A percentile compares a stretch with the other conserved stretches of the same genome.
phyloP scores from a whole-genome alignment of 495 filamentous ascomycete genomes.

The Trichocladium antarcticum region DNA sequence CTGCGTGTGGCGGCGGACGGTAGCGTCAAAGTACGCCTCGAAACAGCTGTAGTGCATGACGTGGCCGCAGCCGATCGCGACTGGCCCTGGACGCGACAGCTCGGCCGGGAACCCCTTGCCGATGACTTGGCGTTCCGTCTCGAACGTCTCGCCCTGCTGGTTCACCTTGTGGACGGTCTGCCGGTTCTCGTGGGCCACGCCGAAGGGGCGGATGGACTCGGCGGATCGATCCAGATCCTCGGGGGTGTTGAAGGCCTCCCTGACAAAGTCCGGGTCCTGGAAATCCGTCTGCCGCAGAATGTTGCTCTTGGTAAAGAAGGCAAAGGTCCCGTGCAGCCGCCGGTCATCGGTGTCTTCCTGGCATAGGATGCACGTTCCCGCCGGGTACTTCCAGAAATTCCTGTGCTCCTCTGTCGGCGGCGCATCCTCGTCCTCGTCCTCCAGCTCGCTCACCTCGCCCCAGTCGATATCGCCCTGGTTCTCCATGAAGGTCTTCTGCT shows the following conservation, averaged over 20 bases:
- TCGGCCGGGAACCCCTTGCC: slow-evolving; percentile 76
- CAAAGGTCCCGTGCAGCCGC: slow-evolving; percentile 83
- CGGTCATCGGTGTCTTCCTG: slow-evolving; percentile 91
- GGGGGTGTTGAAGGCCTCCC: slow-evolving; percentile 69
- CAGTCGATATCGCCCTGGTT: slow-evolving; percentile 77
- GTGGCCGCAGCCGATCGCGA: slow-evolving; percentile 87
- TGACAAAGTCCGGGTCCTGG: slow-evolving; percentile 68
- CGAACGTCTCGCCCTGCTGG: slow-evolving; percentile 55
- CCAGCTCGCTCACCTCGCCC: slow-evolving; percentile 57
- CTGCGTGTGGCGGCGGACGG: slow-evolving; percentile 67
- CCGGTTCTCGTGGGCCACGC: slow-evolving; percentile 77
- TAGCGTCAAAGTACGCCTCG: slow-evolving; percentile 75
- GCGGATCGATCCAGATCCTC: slow-evolving; percentile 72
- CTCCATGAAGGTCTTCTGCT: slow-evolving; percentile 87
- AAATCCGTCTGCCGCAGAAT: slow-evolving; percentile 80
- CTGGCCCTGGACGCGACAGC: slow-evolving; percentile 59
- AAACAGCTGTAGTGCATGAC: slow-evolving; percentile 99
- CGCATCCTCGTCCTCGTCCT: slow-evolving; percentile 57
- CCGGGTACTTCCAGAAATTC: slow-evolving; percentile 86
- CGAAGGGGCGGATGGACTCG: slow-evolving; percentile 73
- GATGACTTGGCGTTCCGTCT: slow-evolving; percentile 65
- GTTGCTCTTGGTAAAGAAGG: slow-evolving; percentile 72
- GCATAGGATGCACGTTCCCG: slow-evolving; percentile 87
- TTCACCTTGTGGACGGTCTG: slow-evolving; percentile 63
- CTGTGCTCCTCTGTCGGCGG: slow-evolving; percentile 51